Percentiles rank a stretch among this genome's conserved stretches.
Evolutionary conservation across 495 filamentous ascomycete genomes (phyloP).

Genomic region (Hypoxylon lienhwacheense): DNA sequence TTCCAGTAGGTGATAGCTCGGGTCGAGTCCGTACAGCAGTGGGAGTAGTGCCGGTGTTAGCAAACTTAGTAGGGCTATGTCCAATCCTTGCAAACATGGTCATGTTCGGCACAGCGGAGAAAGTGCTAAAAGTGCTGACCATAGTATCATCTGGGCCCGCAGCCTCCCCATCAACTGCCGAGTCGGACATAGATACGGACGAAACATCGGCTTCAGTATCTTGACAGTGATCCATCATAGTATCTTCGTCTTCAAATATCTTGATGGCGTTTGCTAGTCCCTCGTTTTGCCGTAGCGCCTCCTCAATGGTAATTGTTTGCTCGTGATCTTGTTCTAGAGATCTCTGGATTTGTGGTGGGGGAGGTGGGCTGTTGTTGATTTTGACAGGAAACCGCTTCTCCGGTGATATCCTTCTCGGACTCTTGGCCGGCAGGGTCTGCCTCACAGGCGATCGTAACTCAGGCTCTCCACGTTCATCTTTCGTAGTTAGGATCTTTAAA

Average conservation of each 20-base stretch:
- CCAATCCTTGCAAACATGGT: constrained; percentile 77
- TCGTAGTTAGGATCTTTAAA: constrained; percentile 48
- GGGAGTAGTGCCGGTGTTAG: constrained; percentile 39
- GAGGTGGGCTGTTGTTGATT: constrained; percentile 40
- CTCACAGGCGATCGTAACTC: constrained; percentile 30
- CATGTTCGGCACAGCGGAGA: constrained; percentile 86
- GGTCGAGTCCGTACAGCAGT: constrained; percentile 14
- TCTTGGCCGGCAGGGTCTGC: constrained; percentile 37
- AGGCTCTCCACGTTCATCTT: constrained; percentile 30
- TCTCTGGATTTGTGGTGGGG: constrained; percentile 30
- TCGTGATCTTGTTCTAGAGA: constrained; percentile 40
- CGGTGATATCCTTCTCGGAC: constrained; percentile 53
- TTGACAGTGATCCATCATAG: constrained; percentile 29
- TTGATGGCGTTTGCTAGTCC: constrained; percentile 49
- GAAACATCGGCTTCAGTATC: constrained; percentile 35
- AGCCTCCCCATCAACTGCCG: constrained; percentile 39
- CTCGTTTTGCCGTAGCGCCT: constrained; percentile 46
- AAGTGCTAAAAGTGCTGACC: constrained; percentile 71
- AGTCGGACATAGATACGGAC: constrained; percentile 24
- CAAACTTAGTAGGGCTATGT: constrained; percentile 54
- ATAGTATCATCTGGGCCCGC: constrained; percentile 67
- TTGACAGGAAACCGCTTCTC: constrained; percentile 59
- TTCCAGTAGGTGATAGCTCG: constrained; percentile 56
- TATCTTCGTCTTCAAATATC: constrained; percentile 57
- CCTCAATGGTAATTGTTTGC: constrained; percentile 49